phyloP scores from a whole-genome alignment of 805 yeast species.

The Metschnikowia amazonensis region DNA sequence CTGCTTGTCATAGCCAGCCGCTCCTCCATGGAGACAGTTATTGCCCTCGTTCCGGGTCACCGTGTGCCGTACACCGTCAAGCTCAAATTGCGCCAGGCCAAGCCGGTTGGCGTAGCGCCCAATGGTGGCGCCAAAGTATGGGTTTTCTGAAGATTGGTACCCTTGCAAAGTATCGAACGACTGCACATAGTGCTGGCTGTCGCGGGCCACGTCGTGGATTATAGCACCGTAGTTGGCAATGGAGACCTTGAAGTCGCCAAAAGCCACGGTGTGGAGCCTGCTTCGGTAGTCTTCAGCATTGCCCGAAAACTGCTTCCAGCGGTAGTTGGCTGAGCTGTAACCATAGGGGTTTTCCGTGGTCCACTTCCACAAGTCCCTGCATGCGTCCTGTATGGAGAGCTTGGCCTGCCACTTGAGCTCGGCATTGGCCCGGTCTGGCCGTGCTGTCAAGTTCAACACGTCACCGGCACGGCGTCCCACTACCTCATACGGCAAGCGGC shows the following conservation, averaged over 20 bases:
- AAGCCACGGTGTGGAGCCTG: slow-evolving; percentile 32
- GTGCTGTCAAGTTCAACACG: slow-evolving; percentile 70
- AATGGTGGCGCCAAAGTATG: slow-evolving; percentile 60
- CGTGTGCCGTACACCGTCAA: slow-evolving; percentile 39
- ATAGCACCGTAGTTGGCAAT: slow-evolving; percentile 51
- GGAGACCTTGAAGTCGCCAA: slow-evolving; percentile 36
- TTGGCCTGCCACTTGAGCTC: slow-evolving; percentile 67
- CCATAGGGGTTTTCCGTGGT: slow-evolving; percentile 65
- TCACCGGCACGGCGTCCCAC: slow-evolving; percentile 71
- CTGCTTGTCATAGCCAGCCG: slow-evolving; percentile 47
- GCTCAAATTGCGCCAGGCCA: slow-evolving; percentile 36
- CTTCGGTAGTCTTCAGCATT: slow-evolving; percentile 23
- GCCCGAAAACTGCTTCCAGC: slow-evolving; percentile 31
- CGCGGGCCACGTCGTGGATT: slow-evolving; percentile 39
- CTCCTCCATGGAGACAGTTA: slow-evolving; percentile 52
- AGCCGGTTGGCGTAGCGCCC: slow-evolving; percentile 67
- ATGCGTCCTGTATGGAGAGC: slow-evolving; percentile 56
- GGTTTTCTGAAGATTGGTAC: slow-evolving; percentile 31
- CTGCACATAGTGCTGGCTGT: slow-evolving; percentile 37
- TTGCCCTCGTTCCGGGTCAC: slow-evolving; percentile 42
- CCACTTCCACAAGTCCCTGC: slow-evolving; percentile 77
- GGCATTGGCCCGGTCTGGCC: slow-evolving; percentile 58
- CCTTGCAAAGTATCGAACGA: slow-evolving; percentile 35
- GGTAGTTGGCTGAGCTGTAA: slow-evolving; percentile 34
- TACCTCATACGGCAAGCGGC: slow-evolving; percentile 60